phyloP scores from a whole-genome alignment of 2,329 filamentous ascomycete genomes.

The Xylaria sp. region DNA sequence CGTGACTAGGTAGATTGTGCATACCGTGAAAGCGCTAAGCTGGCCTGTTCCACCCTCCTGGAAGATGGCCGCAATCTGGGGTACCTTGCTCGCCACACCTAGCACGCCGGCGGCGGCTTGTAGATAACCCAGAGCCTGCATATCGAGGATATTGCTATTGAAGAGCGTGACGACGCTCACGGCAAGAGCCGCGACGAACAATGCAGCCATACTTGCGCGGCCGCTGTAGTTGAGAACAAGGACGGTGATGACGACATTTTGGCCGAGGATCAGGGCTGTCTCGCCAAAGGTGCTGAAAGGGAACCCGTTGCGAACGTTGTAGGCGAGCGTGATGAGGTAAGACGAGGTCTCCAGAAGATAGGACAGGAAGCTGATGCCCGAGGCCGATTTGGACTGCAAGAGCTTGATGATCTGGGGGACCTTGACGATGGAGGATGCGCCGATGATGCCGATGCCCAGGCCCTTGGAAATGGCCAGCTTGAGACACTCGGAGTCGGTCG shows the following conservation, averaged over 20 bases:
- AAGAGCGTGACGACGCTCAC: constrained; percentile 77
- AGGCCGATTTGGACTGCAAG: constrained; percentile 78
- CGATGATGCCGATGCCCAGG: constrained; percentile 92
- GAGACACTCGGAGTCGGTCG: constrained; percentile 79
- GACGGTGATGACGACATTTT: constrained; percentile 90
- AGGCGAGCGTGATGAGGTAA: constrained; percentile 89
- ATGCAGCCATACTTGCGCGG: constrained; percentile 72
- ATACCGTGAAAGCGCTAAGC: constrained; percentile 93
- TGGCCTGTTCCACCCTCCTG: constrained; percentile 90
- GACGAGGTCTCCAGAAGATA: constrained; percentile 91
- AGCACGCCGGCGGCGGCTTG: constrained; percentile 87
- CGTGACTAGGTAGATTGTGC: constrained; percentile 45
- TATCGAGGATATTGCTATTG: constrained; percentile 69
- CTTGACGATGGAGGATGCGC: constrained; percentile 90
- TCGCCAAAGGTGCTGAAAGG: constrained; percentile 98
- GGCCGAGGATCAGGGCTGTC: constrained; percentile 87
- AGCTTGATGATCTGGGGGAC: constrained; percentile 97
- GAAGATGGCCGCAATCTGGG: constrained; percentile 90
- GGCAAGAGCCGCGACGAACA: constrained; percentile 81
- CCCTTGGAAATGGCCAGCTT: constrained; percentile 92
- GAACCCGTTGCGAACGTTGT: constrained; percentile 90
- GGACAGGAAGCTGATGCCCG: constrained; percentile 86
- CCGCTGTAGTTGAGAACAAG: constrained; percentile 87
- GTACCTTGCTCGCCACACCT: constrained; percentile 89
- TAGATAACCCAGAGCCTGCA: constrained; percentile 74